Base-by-base conservation (phyloP, 2,329 filamentous ascomycete species). In the Aspergillus nomiae region DNA sequence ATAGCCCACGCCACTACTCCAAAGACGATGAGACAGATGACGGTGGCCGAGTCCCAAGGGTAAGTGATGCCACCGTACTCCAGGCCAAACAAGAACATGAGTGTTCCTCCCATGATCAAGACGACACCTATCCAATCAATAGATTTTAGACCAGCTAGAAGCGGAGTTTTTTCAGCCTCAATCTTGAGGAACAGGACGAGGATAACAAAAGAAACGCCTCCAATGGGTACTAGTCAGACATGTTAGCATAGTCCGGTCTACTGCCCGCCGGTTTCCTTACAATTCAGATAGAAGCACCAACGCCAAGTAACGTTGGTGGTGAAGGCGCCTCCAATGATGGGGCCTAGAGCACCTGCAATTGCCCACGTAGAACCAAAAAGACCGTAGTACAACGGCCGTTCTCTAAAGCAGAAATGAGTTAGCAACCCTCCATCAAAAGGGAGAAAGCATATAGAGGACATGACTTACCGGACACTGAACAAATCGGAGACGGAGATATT, bases 51-150 rank as follows among this genome's bases (percentile, higher is more conserved):
- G 58, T 80, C 78, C 92, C 92, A 96, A 1, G 93, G 90, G 66
- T 86, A 87, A 26, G 84, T 83, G 58, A 92, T 86, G 56, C 92
- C 93, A 60, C 93, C 94, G 65, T 94, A 92, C 73, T 96, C 90
- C 12, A 97, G 86, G 0, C 92, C 94, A 48, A 97, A 87, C 4
- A 97, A 86, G 67, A 96, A 83, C 91, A 96, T 94, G 24, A 96
- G 82, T 0, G 91, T 94, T 24, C 90, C 92, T 48, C 90, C 90
- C 28, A 94, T 85, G 73, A 96, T 87, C 34, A 84, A 79, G 30
- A 89, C 68, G 1, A 83, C 84, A n/a, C 87, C 87, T 11, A 86
- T 69, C 87, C 87, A 90, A 74, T 89, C 87, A 64, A 90, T 87
- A 6, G 85, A 83, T 65, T 84, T 85, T 46, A 89, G 72, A 8